Evolutionary conservation across 2,329 filamentous ascomycete genomes (phyloP).

Genomic region (Colletotrichum destructivum): DNA sequence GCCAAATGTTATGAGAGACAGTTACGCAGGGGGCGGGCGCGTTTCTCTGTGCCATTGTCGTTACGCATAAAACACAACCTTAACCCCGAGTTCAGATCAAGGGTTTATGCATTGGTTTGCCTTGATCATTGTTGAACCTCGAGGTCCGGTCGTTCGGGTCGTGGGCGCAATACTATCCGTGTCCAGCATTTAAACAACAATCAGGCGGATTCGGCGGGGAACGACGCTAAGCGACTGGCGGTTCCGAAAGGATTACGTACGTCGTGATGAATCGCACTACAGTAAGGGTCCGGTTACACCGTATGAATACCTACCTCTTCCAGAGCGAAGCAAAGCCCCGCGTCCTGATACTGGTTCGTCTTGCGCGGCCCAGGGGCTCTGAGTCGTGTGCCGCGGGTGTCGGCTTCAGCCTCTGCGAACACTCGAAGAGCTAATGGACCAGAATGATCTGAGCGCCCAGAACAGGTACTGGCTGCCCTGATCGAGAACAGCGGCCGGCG

Average conservation of each 20-base stretch:
- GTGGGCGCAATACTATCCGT: background rate
- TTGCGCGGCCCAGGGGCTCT: conserved; percentile 29
- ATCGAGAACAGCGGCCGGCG: conserved; percentile 32
- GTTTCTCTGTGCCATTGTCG: background rate
- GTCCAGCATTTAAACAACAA: background rate
- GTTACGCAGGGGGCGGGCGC: background rate
- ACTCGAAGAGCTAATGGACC: background rate
- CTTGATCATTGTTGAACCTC: background rate
- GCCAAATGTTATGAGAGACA: background rate
- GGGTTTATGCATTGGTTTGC: background rate
- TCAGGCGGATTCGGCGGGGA: background rate
- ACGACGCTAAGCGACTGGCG: background rate
- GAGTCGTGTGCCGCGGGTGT: conserved; percentile 28
- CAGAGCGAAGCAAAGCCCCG: conserved; percentile 19
- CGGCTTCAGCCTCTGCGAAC: conserved; percentile 26
- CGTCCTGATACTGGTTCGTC: conserved; percentile 11
- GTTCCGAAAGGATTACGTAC: conserved; percentile 32
- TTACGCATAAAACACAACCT: background rate
- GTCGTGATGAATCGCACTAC: conserved; percentile 16
- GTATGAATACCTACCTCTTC: too few species aligned
- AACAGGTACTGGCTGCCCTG: conserved; percentile 17
- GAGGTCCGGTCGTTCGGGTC: conserved; percentile 2
- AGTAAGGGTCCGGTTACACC: too few species aligned
- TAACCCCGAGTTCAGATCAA: background rate
- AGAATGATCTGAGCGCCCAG: conserved; percentile 16